Percentiles rank a stretch among this genome's conserved stretches.
These are phyloP conservation scores for Dendrocalamus sinicus DNA, from an alignment of 176 grass and related monocot species.

Conservation along the genomic window DNA sequence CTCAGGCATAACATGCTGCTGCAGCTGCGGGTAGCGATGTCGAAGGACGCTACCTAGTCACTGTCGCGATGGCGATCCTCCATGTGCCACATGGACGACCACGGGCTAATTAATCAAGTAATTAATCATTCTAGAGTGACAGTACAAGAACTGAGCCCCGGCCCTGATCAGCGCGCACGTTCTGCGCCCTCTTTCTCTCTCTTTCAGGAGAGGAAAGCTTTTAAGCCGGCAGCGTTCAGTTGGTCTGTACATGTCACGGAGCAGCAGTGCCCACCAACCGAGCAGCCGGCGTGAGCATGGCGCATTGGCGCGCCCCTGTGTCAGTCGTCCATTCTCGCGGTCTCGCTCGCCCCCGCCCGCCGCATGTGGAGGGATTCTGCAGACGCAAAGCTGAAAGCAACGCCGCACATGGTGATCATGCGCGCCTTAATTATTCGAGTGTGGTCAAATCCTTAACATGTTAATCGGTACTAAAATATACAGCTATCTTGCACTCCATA, in stretches of 20 bases:
- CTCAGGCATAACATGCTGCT: neutral
- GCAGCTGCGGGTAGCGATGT: neutral
- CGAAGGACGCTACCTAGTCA: slow-evolving; percentile 3
- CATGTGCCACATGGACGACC: slow-evolving; percentile 12
- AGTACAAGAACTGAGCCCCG: neutral
- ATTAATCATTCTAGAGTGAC: neutral
- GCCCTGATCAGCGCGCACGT: neutral
- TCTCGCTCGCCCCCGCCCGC: neutral
- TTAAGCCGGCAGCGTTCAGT: neutral
- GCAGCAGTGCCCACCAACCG: slow-evolving; percentile 22
- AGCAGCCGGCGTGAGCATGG: neutral
- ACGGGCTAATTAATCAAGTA: neutral
- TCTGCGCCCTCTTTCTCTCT: neutral
- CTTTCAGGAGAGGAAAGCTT: neutral
- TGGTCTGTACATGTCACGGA: slow-evolving; percentile 15
- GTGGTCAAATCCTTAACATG: slow-evolving; percentile 34
- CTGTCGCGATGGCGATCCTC: neutral
- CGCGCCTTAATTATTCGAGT: neutral
- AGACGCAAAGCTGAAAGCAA: slow-evolving; percentile 28
- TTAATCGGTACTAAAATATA: neutral
- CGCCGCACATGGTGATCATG: slow-evolving; percentile 28
- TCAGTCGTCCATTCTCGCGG: slow-evolving; percentile 2
- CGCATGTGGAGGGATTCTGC: slow-evolving; percentile 49
- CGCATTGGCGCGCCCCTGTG: neutral
- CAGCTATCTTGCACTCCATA: too few species aligned